phyloP scores from a whole-genome alignment of 179 eudicot genomes.

The Silene vulgaris region DNA sequence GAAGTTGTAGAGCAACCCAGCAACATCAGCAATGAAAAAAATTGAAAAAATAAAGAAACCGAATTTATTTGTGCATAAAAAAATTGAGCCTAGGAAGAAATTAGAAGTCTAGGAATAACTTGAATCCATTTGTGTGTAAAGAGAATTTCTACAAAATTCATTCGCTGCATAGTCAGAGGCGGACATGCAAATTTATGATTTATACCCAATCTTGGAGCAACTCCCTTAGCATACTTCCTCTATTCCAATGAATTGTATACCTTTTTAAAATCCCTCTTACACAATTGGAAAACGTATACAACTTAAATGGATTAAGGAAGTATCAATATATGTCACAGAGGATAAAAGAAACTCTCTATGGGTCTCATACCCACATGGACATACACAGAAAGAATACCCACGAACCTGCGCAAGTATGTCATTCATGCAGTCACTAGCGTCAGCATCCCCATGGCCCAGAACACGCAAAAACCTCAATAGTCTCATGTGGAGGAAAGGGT shows the following conservation, averaged over 20 bases:
- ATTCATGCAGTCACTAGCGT: constrained; percentile 88
- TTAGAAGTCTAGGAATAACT: background rate
- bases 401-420: constrained; percentile 95
- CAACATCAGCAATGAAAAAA: background rate
- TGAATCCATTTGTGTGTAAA: no score
- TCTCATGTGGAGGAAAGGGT: constrained; percentile 93
- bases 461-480: constrained; percentile 67
- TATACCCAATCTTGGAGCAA: background rate
- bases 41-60: background rate
- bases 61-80: background rate
- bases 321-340: background rate
- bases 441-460: constrained; percentile 92
- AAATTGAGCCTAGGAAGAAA: background rate
- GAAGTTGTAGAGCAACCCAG: constrained; percentile 3
- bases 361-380: background rate
- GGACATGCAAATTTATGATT: background rate
- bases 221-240: background rate
- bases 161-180: background rate
- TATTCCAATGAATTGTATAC: no score
- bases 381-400: constrained; percentile 8
- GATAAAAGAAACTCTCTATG: background rate
- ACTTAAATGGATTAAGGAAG: no score
- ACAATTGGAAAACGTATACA: no score
- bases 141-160: background rate
- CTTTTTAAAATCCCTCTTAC: no score